Conservation (phyloP, 2,329 filamentous ascomycete genomes). For the Verticillium nubilum region DNA sequence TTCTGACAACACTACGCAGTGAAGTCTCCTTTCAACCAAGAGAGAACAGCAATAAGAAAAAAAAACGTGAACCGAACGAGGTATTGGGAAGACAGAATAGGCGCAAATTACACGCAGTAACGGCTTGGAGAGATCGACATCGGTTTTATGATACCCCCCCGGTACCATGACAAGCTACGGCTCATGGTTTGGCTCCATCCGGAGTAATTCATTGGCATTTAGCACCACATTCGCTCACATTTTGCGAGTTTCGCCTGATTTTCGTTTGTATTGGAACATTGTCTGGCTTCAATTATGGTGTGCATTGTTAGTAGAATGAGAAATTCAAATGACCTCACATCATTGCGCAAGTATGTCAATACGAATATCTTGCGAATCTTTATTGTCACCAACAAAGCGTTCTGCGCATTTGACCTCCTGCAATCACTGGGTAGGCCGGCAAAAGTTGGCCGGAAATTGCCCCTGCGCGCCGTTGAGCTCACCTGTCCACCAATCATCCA, state of each 20-base stretch:
- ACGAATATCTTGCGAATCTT: too few relatives aligned
- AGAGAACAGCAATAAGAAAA: too few relatives aligned
- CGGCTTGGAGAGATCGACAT: neutral
- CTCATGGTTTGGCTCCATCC: neutral
- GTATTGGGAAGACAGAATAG: neutral
- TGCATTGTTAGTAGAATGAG: too few relatives aligned
- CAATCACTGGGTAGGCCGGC: constrained; percentile 33
- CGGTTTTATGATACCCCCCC: constrained; percentile 12
- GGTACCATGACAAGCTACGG: neutral
- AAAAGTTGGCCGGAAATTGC: constrained; percentile 82
- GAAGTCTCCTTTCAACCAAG: neutral
- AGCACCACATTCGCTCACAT: neutral
- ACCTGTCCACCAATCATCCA: constrained; percentile 85
- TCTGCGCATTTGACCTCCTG: neutral
- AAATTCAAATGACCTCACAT: too few relatives aligned
- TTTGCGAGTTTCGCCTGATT: neutral
- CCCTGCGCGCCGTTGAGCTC: constrained; percentile 64
- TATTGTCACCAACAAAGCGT: too few relatives aligned
- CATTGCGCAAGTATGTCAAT: too few relatives aligned
- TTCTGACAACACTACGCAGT: constrained; percentile 5
- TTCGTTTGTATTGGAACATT: too few relatives aligned
- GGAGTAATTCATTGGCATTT: neutral
- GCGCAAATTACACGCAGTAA: neutral
- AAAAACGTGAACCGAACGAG: neutral
- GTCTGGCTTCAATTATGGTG: too few relatives aligned